A percentile compares a stretch with the other conserved stretches of the same genome.
Evolutionary conservation across 805 yeast species (phyloP).

Genomic region (Ascoidea rubescens): DNA sequence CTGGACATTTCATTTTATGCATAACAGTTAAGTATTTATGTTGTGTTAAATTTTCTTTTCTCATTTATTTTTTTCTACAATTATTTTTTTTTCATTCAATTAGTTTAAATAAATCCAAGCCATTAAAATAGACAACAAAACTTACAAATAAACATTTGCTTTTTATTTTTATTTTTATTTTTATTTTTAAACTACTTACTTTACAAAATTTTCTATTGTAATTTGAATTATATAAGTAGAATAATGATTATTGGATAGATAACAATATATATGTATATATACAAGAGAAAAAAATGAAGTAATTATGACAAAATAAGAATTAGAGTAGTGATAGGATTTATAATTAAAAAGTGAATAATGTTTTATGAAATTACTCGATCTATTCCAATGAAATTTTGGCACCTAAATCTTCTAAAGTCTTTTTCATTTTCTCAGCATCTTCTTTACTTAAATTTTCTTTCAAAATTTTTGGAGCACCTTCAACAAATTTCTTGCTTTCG

Average conservation of each 20-base stretch:
- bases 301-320: background rate
- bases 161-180: too few relatives aligned
- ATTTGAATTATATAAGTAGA: background rate
- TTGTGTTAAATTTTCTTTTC: too few relatives aligned
- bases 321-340: background rate
- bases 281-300: background rate
- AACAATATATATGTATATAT: background rate
- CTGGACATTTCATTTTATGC: too few relatives aligned
- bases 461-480: conserved; percentile 89
- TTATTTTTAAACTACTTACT: too few relatives aligned
- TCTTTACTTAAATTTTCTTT: conserved; percentile 95
- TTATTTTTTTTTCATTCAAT: too few relatives aligned
- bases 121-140: too few relatives aligned
- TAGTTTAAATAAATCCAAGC: too few relatives aligned
- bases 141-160: too few relatives aligned
- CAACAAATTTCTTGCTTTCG: conserved; percentile 96
- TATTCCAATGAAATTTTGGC: conserved; percentile 87
- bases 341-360: background rate
- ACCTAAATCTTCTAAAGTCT: conserved; percentile 86
- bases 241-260: background rate
- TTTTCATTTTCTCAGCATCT: conserved; percentile 94
- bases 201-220: too few relatives aligned
- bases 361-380: conserved; percentile 6
- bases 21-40: too few relatives aligned
- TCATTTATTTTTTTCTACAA: too few relatives aligned